Evolutionary conservation across 192 early-diverging fungal genomes (phyloP).

Genomic region (Coemansia asiatica): DNA sequence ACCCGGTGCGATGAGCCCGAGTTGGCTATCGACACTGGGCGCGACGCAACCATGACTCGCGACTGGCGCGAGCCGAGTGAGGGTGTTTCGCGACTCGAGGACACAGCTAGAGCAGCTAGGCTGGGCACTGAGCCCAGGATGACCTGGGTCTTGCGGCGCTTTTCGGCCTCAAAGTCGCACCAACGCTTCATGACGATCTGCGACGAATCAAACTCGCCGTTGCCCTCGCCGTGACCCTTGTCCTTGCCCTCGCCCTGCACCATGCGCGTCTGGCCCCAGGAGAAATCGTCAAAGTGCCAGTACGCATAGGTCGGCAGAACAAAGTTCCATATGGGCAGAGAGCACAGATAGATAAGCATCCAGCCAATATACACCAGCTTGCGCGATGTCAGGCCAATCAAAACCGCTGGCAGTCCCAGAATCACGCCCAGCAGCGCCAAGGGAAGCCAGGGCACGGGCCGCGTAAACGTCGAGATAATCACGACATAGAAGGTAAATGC

Average conservation of each 20-base stretch:
- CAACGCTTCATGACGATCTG: slow-evolving; percentile 78
- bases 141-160: slow-evolving; percentile 53
- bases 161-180: slow-evolving; percentile 69
- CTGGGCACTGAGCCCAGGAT: slow-evolving; percentile 44
- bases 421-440: slow-evolving; percentile 68
- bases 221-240: slow-evolving; percentile 62
- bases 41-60: slow-evolving; percentile 19
- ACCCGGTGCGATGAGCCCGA: slow-evolving; percentile 22
- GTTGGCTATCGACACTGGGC: slow-evolving; percentile 21
- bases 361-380: slow-evolving; percentile 78
- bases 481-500: slow-evolving; percentile 83
- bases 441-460: slow-evolving; percentile 61
- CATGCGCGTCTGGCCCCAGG: slow-evolving; percentile 80
- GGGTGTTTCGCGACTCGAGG: slow-evolving; percentile 19
- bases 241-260: slow-evolving; percentile 64
- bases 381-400: slow-evolving; percentile 80
- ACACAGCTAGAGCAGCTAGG: slow-evolving; percentile 33
- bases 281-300: slow-evolving; percentile 89
- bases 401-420: slow-evolving; percentile 72
- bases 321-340: slow-evolving; percentile 80
- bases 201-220: slow-evolving; percentile 74
- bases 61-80: slow-evolving; percentile 27
- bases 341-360: slow-evolving; percentile 77
- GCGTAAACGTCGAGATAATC: slow-evolving; percentile 62
- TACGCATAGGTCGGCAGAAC: slow-evolving; percentile 74